Percentiles rank a stretch among this genome's conserved stretches.
phyloP scores from a whole-genome alignment of 1,139 yeast genomes.

The Lodderomyces elongisporus region DNA sequence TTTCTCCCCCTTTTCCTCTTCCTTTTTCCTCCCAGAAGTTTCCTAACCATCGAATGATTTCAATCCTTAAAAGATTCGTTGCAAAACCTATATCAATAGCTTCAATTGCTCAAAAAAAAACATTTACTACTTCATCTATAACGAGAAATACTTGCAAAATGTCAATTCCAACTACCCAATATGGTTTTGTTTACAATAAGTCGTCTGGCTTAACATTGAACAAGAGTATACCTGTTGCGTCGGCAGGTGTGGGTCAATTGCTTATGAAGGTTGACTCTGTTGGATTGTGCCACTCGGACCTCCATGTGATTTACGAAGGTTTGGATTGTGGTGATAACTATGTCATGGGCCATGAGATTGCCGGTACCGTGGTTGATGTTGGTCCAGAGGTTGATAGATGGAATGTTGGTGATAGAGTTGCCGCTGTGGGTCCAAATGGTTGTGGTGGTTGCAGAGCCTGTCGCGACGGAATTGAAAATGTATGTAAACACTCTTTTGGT shows the following conservation, averaged over 20 bases:
- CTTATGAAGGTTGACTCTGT: constrained; percentile 40
- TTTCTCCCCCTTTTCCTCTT: not conserved
- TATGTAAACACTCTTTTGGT: constrained; percentile 22
- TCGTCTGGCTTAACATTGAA: constrained; percentile 11
- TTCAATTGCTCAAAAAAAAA: not conserved
- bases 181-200: constrained; percentile 11
- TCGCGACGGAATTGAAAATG: constrained; percentile 32
- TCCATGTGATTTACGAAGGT: constrained; percentile 24
- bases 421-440: constrained; percentile 14
- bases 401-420: constrained; percentile 14
- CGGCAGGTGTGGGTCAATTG: constrained; percentile 27
- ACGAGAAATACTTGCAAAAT: no score
- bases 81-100: no score
- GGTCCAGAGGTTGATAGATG: constrained; percentile 8
- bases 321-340: constrained; percentile 20
- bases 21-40: not conserved
- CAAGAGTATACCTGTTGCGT: constrained; percentile 21
- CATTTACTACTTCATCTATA: not conserved
- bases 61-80: no score
- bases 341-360: constrained; percentile 47
- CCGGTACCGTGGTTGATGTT: constrained; percentile 27
- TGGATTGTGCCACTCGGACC: constrained; percentile 44
- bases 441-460: constrained; percentile 20
- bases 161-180: constrained; percentile 14
- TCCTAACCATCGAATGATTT: no score